These are phyloP conservation scores for Metarhizium sp. DNA, from an alignment of 2,329 filamentous ascomycete genomes.

Conservation along the genomic window DNA sequence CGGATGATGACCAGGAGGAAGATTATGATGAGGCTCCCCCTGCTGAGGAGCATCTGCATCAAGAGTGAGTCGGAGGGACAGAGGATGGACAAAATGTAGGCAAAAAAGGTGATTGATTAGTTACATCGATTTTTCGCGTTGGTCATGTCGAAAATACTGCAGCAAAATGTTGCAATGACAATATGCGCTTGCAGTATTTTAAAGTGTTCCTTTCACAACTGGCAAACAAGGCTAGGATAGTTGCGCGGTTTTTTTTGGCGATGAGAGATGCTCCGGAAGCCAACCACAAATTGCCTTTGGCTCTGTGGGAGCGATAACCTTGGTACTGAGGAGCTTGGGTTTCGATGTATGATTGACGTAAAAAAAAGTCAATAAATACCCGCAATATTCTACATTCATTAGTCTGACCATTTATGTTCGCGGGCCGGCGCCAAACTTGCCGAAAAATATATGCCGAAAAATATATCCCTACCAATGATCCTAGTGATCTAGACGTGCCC, in stretches of 20 bases:
- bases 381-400: too few species aligned
- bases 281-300: not conserved
- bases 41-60: conserved; percentile 44
- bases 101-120: not conserved
- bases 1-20: conserved; percentile 90
- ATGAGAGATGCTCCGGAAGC: not conserved
- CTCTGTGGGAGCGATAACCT: not conserved
- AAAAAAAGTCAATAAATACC: too few species aligned
- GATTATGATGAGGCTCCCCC: conserved; percentile 57
- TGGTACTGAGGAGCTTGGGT: not conserved
- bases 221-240: too few species aligned
- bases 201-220: too few species aligned
- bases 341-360: not conserved
- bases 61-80: not conserved
- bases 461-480: not conserved
- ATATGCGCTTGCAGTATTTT: too few species aligned
- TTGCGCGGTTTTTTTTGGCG: not conserved
- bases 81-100: not conserved
- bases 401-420: too few species aligned
- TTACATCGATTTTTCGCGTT: not conserved
- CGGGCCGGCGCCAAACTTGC: too few species aligned
- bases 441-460: not conserved
- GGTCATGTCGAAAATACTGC: too few species aligned
- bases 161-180: too few species aligned
- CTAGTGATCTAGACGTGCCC: not conserved